phyloP scores from a whole-genome alignment of 805 yeast species.

The Lachancea sp. region DNA sequence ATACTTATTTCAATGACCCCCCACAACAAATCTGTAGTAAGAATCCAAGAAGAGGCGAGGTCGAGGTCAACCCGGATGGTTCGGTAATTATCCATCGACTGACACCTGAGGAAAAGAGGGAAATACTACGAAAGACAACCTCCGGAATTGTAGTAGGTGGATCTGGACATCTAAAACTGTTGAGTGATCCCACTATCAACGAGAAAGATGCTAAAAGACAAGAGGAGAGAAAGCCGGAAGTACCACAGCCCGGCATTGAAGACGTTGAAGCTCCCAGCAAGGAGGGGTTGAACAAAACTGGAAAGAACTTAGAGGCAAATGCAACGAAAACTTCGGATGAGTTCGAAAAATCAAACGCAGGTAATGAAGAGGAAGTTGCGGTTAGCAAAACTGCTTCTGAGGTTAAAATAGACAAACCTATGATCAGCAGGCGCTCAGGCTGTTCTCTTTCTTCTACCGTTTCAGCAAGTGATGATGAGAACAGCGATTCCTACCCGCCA shows the following conservation, averaged over 20 bases:
- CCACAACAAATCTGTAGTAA: slow-evolving; percentile 86
- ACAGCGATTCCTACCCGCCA: slow-evolving; percentile 30
- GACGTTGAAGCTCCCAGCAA: slow-evolving; percentile 18
- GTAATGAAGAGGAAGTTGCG: slow-evolving; percentile 36
- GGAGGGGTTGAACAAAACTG: slow-evolving; percentile 30
- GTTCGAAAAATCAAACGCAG: slow-evolving; percentile 24
- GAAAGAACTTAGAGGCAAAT: slow-evolving; percentile 35
- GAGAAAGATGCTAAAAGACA: slow-evolving; percentile 14
- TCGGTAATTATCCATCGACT: slow-evolving; percentile 47
- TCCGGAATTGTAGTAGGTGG: slow-evolving; percentile 79
- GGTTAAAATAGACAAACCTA: slow-evolving; percentile 40
- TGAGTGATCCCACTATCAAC: slow-evolving; percentile 16
- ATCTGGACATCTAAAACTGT: slow-evolving; percentile 53
- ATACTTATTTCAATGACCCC: slow-evolving; percentile 73
- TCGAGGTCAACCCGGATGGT: slow-evolving; percentile 53
- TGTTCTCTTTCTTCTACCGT: slow-evolving; percentile 23
- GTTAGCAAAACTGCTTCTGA: slow-evolving; percentile 32
- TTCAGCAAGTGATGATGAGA: slow-evolving; percentile 12
- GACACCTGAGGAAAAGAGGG: slow-evolving; percentile 48
- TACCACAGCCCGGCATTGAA: slow-evolving; percentile 6
- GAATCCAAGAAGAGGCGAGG: slow-evolving; percentile 77
- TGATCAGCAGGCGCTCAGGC: slow-evolving; percentile 34
- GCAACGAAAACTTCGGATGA: slow-evolving; percentile 33
- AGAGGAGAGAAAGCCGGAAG: slow-evolving; percentile 21
- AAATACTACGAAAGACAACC: slow-evolving; percentile 39